Base-by-base conservation (phyloP, 768 basidiomycete genomes). In the Rubroboletus pulcherrimus region DNA sequence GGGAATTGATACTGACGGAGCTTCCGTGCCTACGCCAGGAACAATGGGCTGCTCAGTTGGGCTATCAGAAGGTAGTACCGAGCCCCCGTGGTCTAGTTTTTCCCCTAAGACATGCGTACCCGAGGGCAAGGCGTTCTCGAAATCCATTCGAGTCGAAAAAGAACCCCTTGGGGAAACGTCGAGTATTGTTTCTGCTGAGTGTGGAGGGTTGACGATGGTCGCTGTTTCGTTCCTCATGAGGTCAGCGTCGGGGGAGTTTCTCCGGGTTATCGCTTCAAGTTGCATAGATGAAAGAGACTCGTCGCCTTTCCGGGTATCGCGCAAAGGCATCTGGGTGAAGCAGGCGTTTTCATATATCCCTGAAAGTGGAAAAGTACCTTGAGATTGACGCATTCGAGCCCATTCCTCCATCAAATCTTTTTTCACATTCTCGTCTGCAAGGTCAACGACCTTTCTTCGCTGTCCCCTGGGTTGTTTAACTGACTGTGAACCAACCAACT, bases 361-460 rank as follows among this genome's bases (percentile, higher is more conserved):
- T 14, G 57, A 52, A 44, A 59, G 51, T n/a, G 60, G 49, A 39
- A 65, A 56, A 17, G 55, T 7, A 39, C 69, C 68, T 49, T 66
- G 69, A 4, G 56, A 71, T 60, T 56, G 64, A 40, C 69, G 71
- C 52, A 69, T 51, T n/a, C 53, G 62, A 30, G 64, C 69, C 69
- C 69, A 72, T 46, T 71, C 60, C 33, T 69, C 62, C 49, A 70
- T 70, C 26, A 71, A 24, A 38, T 58, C 47, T n/a, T n/a, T 61
- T 50, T 61, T 72, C 14, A 51, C 42, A 14, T 49, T 55, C 43
- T 64, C 64, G 37, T 72, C 61, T 15, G 43, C 47, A 51, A 69
- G 51, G 49, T 61, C 57, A 26, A 49, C 29, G 6, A 9, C 24
- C 49, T 53, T 61, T 49, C 57, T 57, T 56, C 47, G 57, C 38